Conservation (phyloP, 2,329 filamentous ascomycete species). For the Botrytis pseudocinerea region DNA sequence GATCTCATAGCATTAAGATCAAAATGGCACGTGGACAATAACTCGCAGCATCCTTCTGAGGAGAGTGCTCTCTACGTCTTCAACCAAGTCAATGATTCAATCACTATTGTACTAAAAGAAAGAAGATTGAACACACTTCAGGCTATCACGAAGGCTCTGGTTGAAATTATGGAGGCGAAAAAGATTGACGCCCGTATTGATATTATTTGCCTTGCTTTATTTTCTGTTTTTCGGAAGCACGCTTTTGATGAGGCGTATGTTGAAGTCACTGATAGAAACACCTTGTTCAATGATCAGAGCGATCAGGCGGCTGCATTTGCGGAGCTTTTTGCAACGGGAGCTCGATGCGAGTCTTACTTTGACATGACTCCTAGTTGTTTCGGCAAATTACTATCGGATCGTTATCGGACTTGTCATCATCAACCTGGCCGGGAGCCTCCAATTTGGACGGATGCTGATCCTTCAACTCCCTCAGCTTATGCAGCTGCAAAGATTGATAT, state of each 20-base stretch:
- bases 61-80: slow-evolving; percentile 44
- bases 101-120: slow-evolving; percentile 31
- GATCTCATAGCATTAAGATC: slow-evolving; percentile 44
- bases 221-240: slow-evolving; percentile 56
- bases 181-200: slow-evolving; percentile 51
- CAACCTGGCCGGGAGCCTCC: slow-evolving; percentile 34
- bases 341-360: slow-evolving; percentile 63
- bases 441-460: slow-evolving; percentile 26
- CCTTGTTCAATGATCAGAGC: slow-evolving; percentile 58
- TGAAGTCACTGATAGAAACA: slow-evolving; percentile 63
- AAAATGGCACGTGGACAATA: slow-evolving; percentile 46
- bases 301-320: slow-evolving; percentile 65
- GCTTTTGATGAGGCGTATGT: slow-evolving; percentile 63
- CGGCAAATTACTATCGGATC: slow-evolving; percentile 44
- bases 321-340: slow-evolving; percentile 62
- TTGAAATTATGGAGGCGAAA: slow-evolving; percentile 13
- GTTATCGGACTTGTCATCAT: slow-evolving; percentile 49
- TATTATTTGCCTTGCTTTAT: slow-evolving; percentile 56
- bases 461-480: slow-evolving; percentile 44
- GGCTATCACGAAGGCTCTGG: slow-evolving; percentile 8
- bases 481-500: slow-evolving; percentile 54
- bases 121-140: slow-evolving; percentile 17
- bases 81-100: slow-evolving; percentile 39
- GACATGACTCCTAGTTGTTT: slow-evolving; percentile 53
- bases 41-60: slow-evolving; percentile 42